These are phyloP conservation scores for Blumeriella jaapii DNA, from an alignment of 2,329 filamentous ascomycete species.

Conservation along the genomic window DNA sequence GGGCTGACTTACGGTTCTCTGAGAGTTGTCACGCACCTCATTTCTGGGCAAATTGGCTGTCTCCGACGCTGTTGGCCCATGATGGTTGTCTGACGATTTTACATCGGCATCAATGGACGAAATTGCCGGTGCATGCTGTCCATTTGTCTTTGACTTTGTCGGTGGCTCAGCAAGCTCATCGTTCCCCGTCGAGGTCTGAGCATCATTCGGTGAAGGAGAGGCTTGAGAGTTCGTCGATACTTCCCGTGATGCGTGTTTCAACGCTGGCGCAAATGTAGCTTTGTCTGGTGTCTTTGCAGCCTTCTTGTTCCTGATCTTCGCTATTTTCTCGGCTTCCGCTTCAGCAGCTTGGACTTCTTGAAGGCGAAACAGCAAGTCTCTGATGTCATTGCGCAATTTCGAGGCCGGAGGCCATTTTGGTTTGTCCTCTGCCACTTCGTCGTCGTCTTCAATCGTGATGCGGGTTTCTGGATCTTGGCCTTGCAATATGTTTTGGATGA, in stretches of 20 bases:
- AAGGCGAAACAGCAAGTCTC: slow-evolving; percentile 52
- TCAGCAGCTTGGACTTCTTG: slow-evolving; percentile 39
- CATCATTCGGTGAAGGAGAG: neutral
- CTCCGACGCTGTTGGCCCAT: no score
- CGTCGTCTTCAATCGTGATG: neutral
- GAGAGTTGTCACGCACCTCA: neutral
- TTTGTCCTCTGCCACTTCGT: slow-evolving; percentile 32
- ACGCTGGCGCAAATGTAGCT: neutral
- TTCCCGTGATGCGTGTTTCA: slow-evolving; percentile 2
- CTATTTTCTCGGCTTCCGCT: slow-evolving; percentile 4
- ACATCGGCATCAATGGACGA: no score
- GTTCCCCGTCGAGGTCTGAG: no score
- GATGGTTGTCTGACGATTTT: no score
- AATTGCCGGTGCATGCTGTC: no score
- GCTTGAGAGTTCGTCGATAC: slow-evolving; percentile 2
- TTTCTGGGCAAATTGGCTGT: neutral
- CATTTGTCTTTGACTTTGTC: no score
- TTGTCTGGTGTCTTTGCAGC: slow-evolving; percentile 1
- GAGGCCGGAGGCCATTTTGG: slow-evolving; percentile 34
- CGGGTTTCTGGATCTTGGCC: slow-evolving; percentile 26
- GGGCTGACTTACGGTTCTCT: no score
- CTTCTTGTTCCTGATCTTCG: slow-evolving; percentile 4
- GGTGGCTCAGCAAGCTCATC: neutral
- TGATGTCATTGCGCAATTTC: slow-evolving; percentile 52
- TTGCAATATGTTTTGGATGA: slow-evolving; percentile 54